Evolutionary conservation across 768 basidiomycete genomes (phyloP).

Genomic region (Mycena leptocephala): DNA sequence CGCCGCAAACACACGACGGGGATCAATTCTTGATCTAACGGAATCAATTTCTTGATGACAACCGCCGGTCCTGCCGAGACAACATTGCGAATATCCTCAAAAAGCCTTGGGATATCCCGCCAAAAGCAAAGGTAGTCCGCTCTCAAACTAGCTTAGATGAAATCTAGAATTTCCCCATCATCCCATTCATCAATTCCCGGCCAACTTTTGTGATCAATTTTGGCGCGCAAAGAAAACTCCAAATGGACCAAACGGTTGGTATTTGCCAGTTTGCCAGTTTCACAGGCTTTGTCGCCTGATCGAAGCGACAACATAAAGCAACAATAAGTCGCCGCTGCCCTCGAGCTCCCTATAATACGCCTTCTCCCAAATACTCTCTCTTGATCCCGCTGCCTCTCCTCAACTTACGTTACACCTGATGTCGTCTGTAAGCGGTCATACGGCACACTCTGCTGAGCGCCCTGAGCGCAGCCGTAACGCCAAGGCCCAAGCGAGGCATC

Average conservation of each 20-base stretch:
- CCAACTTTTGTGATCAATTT: not conserved
- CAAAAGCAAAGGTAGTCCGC: constrained; percentile 12
- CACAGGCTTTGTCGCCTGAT: constrained; percentile 34
- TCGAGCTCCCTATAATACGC: constrained; percentile 38
- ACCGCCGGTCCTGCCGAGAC: constrained; percentile 27
- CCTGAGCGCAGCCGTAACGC: constrained; percentile 92
- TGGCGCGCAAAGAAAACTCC: constrained; percentile 13
- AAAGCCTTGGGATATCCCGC: not conserved
- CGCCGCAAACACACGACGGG: constrained; percentile 21
- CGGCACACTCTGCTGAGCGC: constrained; percentile 73
- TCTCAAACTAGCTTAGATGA: constrained; percentile 35
- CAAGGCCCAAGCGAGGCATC: constrained; percentile 91
- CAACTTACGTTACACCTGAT: constrained; percentile 71
- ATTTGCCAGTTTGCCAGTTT: constrained; percentile 29
- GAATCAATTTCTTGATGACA: constrained; percentile 22
- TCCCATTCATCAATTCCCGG: not conserved
- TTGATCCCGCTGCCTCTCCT: constrained; percentile 68
- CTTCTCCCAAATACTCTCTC: constrained; percentile 53
- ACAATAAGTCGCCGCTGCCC: constrained; percentile 36
- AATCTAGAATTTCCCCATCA: constrained; percentile 27
- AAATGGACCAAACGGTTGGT: constrained; percentile 33
- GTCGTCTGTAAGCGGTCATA: constrained; percentile 73
- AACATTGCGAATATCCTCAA: not conserved
- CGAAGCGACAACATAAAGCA: constrained; percentile 35
- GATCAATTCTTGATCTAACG: constrained; percentile 4